Percentiles rank a stretch among this genome's conserved stretches.
Conservation (phyloP, 257 asterid species). For the Coffea eugenioides region DNA sequence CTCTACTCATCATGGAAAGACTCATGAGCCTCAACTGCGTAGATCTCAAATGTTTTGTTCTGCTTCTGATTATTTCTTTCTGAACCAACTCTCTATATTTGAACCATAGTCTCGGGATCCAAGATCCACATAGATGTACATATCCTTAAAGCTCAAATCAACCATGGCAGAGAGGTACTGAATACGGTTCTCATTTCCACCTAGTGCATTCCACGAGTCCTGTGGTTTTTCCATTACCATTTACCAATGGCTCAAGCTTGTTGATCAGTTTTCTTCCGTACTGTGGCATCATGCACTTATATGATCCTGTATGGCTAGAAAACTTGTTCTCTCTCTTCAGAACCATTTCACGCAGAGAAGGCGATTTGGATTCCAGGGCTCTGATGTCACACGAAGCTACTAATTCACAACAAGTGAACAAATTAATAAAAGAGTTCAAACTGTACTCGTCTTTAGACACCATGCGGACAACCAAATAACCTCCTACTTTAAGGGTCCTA, state of each 20-base stretch:
- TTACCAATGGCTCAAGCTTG: slow-evolving; percentile 38
- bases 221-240: slow-evolving; percentile 37
- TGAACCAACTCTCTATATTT: slow-evolving; percentile 57
- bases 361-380: not conserved
- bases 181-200: slow-evolving; percentile 33
- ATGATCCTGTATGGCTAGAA: not conserved
- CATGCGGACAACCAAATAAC: slow-evolving; percentile 9
- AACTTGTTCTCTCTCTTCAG: slow-evolving; percentile 9
- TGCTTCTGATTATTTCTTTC: slow-evolving; percentile 51
- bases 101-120: slow-evolving; percentile 50
- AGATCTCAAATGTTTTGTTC: slow-evolving; percentile 37
- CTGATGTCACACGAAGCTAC: not conserved
- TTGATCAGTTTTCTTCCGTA: slow-evolving; percentile 23
- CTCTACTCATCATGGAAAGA: slow-evolving; percentile 37
- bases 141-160: slow-evolving; percentile 25
- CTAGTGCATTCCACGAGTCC: slow-evolving; percentile 34
- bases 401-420: slow-evolving; percentile 15
- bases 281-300: slow-evolving; percentile 18
- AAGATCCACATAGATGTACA: slow-evolving; percentile 50
- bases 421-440: slow-evolving; percentile 19
- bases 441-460: slow-evolving; percentile 16
- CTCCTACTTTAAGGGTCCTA: slow-evolving; percentile 22
- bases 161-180: slow-evolving; percentile 40
- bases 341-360: slow-evolving; percentile 2
- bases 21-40: slow-evolving; percentile 50